A percentile compares a stretch with the other conserved stretches of the same genome.
These are phyloP conservation scores for Myochromella boudieri DNA, from an alignment of 768 basidiomycete genomes.

Conservation along the genomic window DNA sequence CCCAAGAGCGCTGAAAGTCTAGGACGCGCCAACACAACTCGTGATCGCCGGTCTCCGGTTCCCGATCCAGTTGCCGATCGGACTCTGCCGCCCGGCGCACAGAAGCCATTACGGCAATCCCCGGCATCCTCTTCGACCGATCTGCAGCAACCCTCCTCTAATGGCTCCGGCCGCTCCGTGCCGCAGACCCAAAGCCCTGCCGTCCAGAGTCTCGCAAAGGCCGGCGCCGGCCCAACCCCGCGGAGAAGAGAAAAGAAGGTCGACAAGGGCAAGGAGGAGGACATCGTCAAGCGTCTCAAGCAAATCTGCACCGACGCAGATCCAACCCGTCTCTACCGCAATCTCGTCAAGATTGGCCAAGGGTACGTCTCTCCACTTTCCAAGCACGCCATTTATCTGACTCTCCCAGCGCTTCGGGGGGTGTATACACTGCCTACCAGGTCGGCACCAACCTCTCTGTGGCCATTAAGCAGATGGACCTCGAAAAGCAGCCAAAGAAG, in stretches of 20 bases:
- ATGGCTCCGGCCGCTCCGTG: conserved; percentile 30
- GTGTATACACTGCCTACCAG: conserved; percentile 98
- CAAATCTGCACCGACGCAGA: conserved; percentile 98
- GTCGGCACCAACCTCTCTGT: conserved; percentile 92
- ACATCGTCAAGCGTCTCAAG: conserved; percentile 88
- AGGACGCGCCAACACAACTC: conserved; percentile 68
- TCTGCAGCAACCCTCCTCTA: conserved; percentile 24
- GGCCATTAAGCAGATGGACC: conserved; percentile 99
- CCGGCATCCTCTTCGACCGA: conserved; percentile 63
- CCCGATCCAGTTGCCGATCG: conserved; percentile 27
- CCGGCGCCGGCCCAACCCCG: conserved; percentile 75
- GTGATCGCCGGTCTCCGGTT: conserved; percentile 54
- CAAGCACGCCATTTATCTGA: conserved; percentile 7
- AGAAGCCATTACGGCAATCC: conserved; percentile 46
- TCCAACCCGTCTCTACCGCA: conserved; percentile 90
- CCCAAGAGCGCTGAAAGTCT: conserved; percentile 48
- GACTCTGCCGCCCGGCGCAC: conserved; percentile 26
- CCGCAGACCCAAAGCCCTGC: conserved; percentile 62
- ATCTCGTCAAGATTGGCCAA: conserved; percentile 95
- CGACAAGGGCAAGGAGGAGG: conserved; percentile 78
- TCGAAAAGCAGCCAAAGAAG: conserved; percentile 99
- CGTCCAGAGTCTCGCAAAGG: conserved; percentile 64
- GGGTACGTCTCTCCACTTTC: conserved; percentile 57
- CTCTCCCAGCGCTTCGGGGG: conserved; percentile 82
- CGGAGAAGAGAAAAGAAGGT: conserved; percentile 86